Base-by-base conservation (phyloP, 495 filamentous ascomycete genomes). In the Xylaria acuta region DNA sequence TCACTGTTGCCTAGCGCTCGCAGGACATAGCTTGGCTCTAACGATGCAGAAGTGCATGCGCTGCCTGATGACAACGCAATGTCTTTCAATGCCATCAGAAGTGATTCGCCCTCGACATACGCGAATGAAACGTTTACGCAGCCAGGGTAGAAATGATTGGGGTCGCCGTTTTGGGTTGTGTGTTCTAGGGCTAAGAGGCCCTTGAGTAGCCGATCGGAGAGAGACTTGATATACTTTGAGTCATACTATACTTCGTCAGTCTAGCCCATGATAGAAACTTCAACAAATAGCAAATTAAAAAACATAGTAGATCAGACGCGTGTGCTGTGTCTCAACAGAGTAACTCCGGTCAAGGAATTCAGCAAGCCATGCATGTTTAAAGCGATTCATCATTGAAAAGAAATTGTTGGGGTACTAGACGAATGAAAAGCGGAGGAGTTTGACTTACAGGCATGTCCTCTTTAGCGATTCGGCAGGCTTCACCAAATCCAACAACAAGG, bases 81-180 rank as follows among this genome's bases (percentile, higher is more conserved):
- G 77, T 99, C 97, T 82, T 98, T 98, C 66, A 99, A 85, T 2
- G 96, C 96, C 96, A 99, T 99, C 68, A 99, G 88, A 5, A 99
- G 91, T 6, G 95, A 98, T 81, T 99, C 96, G 68, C 96, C 96
- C 82, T 99, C 96, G 22, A 99, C 92, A 79, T 98, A 99, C 53
- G 96, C 96, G 76, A 99, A 99, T 6, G 96, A 99, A 53, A 99
- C 90, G 79, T 99, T 99, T 70, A 99, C 95, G 80, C 97, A 99
- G 75, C 96, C 96, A 16, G 97, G 94, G 82, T 98, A 99, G 83
- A 94, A 94, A 70, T 87, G 86, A 6, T 91, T 80, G 0, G 91
- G 88, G 80, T 95, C 93, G 64, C 96, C 96, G 79, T 99, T 99
- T 76, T 95, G 92, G 27, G 85, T 86, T 5, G 96, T 97, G 83